These are phyloP conservation scores for Cunninghamia lanceolata DNA, from an alignment of 75 land plant genomes.

Conservation along the genomic window DNA sequence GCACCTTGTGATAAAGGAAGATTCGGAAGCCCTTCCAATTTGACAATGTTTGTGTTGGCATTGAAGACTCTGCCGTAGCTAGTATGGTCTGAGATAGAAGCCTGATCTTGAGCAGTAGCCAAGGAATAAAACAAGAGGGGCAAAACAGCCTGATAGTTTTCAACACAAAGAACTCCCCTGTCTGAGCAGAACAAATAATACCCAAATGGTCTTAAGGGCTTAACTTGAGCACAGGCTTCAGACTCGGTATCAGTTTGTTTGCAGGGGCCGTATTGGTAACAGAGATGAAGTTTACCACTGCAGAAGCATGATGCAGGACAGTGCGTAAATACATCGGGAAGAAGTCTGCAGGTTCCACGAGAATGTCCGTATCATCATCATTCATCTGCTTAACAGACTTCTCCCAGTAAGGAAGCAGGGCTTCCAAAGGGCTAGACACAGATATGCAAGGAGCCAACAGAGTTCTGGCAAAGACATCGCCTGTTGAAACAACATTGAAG, in stretches of 20 bases:
- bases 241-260: neutral
- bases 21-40: neutral
- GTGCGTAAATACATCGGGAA: neutral
- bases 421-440: neutral
- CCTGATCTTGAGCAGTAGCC: neutral
- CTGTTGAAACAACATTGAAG: slow-evolving; percentile 2
- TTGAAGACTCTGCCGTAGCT: neutral
- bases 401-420: neutral
- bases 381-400: neutral
- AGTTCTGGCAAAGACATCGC: slow-evolving; percentile 8
- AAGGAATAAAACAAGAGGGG: neutral
- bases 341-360: neutral
- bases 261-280: neutral
- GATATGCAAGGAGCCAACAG: slow-evolving; percentile 8
- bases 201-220: neutral
- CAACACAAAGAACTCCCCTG: neutral
- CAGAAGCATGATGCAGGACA: neutral
- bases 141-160: neutral
- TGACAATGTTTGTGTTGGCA: neutral
- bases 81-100: neutral
- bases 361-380: neutral
- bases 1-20: neutral
- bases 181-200: neutral
- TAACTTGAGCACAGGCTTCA: neutral
- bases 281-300: neutral